Conservation (phyloP, 768 basidiomycete genomes). For the Coprinopsis sp. region DNA sequence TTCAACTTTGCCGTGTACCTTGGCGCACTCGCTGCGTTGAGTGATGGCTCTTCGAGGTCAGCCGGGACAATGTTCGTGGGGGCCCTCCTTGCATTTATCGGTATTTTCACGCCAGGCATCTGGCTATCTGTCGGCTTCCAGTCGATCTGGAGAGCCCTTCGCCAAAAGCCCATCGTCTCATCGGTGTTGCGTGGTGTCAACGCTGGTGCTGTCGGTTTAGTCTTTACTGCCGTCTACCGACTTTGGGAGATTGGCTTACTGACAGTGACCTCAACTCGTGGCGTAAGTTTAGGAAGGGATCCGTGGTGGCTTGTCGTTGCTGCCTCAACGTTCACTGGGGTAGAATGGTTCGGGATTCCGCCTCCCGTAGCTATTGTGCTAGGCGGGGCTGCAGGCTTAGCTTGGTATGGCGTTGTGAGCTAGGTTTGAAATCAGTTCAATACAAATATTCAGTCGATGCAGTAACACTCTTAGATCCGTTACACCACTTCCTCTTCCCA, state of each 20-base stretch:
- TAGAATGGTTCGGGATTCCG: slow-evolving; percentile 36
- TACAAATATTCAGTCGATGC: too few relatives aligned
- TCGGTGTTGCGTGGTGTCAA: slow-evolving; percentile 36
- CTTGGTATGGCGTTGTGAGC: slow-evolving; percentile 37
- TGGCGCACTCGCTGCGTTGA: slow-evolving; percentile 36
- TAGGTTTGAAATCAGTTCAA: too few relatives aligned
- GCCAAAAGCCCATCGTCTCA: slow-evolving; percentile 24
- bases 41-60: slow-evolving; percentile 20
- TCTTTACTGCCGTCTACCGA: slow-evolving; percentile 38
- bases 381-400: slow-evolving; percentile 37
- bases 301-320: slow-evolving; percentile 48
- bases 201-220: slow-evolving; percentile 38
- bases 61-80: slow-evolving; percentile 32
- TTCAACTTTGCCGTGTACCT: slow-evolving; percentile 54
- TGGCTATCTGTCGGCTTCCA: slow-evolving; percentile 34
- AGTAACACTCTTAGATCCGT: too few relatives aligned
- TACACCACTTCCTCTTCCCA: too few relatives aligned
- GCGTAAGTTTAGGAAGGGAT: slow-evolving; percentile 30
- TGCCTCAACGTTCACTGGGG: slow-evolving; percentile 33
- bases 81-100: slow-evolving; percentile 43
- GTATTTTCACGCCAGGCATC: slow-evolving; percentile 47
- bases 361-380: slow-evolving; percentile 35
- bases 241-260: slow-evolving; percentile 36
- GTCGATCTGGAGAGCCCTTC: slow-evolving; percentile 28
- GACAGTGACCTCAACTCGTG: slow-evolving; percentile 20